Base-by-base conservation (phyloP, 441 rosid genomes). In the Aquilaria agallochum region DNA sequence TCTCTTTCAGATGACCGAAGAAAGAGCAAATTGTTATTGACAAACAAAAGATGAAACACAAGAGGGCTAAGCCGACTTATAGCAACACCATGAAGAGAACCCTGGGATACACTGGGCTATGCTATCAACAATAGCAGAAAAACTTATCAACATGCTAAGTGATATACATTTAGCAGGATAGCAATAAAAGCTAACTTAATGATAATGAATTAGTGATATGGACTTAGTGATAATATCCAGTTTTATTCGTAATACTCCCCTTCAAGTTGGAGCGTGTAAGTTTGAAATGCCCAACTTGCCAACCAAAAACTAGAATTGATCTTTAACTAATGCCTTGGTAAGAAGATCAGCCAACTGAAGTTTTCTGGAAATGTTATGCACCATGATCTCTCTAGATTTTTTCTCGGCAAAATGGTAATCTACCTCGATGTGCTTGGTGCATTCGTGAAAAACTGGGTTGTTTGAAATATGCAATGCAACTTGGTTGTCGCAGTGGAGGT, bases 211-310 rank as follows among this genome's bases (percentile, higher is more conserved):
- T 20, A 20, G 27, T 20, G 27, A 20, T 20, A 20, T 20, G 27
- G 27, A 20, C 27, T 20, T 20, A 20, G 27, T 20, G 27, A 20
- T 20, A 20, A 20, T 20, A 20, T 20, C 27, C 27, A 20, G 27
- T 20, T 20, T 20, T 20, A 20, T 20, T 20, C 27, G 1, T 20
- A 20, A 20, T 20, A 20, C 51, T 49, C 13, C 51, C 51, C 51
- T 14, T 49, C 51, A 49, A 49, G 51, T 49, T 49, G 51, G 51
- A 11, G 51, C 3, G n/a, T 49, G 51, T 10, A 49, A 14, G 13
- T 49, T 11, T 11, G n/a, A 49, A 49, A 49, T 49, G 51, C 51
- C 51, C 51, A 49, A 49, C 51, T 49, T 49, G 51, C 51, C 11
- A 6, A 49, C 12, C 3, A 49, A 3, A 10, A 3, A 11, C 27